Evolutionary conservation across 139 green algal genomes (phyloP).

Genomic region (Chlorella sp.): DNA sequence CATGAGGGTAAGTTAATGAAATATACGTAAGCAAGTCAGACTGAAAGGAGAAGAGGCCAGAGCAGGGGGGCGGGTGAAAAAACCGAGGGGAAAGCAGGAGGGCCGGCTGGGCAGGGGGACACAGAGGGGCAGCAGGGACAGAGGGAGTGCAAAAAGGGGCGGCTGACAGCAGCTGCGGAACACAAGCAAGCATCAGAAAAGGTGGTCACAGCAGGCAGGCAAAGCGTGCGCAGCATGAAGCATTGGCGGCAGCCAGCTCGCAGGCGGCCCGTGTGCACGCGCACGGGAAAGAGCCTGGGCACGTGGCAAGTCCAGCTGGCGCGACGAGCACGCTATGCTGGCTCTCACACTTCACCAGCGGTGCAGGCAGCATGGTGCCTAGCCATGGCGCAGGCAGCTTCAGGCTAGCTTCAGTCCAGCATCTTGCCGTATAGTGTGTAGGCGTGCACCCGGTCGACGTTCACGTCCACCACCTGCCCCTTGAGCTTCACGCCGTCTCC

Average conservation of each 20-base stretch:
- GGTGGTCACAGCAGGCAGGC: background rate
- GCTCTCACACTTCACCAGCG: too few relatives aligned
- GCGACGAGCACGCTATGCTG: too few relatives aligned
- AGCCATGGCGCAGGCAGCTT: background rate
- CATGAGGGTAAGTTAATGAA: too few relatives aligned
- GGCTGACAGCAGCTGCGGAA: too few relatives aligned
- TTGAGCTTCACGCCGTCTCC: slow-evolving; percentile 75
- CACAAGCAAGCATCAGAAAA: background rate
- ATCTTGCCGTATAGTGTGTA: slow-evolving; percentile 80
- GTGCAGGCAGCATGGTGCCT: too few relatives aligned
- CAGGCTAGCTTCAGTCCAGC: slow-evolving; percentile 11
- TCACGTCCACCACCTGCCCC: slow-evolving; percentile 73
- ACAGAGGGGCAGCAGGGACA: background rate
- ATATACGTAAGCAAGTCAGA: background rate
- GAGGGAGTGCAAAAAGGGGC: too few relatives aligned
- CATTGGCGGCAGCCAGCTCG: background rate
- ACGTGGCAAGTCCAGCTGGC: too few relatives aligned
- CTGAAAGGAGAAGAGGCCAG: background rate
- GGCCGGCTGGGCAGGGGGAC: background rate
- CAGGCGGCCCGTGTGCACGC: background rate
- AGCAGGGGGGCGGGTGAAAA: background rate
- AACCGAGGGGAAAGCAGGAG: background rate
- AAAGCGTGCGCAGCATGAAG: background rate
- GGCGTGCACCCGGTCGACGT: slow-evolving; percentile 73
- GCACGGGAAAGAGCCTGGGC: too few relatives aligned